phyloP scores from a whole-genome alignment of 805 yeast genomes.

The Starmerella apicola region DNA sequence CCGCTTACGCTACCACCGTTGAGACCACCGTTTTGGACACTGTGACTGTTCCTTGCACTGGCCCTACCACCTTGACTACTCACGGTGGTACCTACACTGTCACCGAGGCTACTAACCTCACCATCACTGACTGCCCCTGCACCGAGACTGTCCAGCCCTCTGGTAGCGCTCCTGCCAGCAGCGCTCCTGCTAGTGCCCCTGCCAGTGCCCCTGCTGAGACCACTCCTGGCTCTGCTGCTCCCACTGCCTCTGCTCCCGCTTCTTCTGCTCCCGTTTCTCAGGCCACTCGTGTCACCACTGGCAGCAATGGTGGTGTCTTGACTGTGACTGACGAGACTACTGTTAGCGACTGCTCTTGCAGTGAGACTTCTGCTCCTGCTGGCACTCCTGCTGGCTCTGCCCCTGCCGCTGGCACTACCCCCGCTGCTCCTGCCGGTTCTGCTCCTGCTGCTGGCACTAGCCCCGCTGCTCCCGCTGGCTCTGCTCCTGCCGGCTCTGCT shows the following conservation, averaged over 20 bases:
- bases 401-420: constrained; percentile 1
- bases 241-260: neutral
- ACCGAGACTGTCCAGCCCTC: constrained; percentile 11
- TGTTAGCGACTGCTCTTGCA: constrained; percentile 69
- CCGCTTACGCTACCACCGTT: neutral
- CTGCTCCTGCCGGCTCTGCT: constrained; percentile 5
- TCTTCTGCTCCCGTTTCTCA: neutral
- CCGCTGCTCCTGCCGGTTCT: constrained; percentile 6
- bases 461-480: constrained; percentile 6
- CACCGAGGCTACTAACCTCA: constrained; percentile 58
- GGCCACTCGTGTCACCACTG: constrained; percentile 3
- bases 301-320: neutral
- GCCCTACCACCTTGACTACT: constrained; percentile 45
- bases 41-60: constrained; percentile 45
- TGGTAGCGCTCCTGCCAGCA: constrained; percentile 4
- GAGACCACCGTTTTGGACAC: constrained; percentile 12
- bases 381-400: constrained; percentile 4
- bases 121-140: constrained; percentile 39
- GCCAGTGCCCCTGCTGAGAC: constrained; percentile 4
- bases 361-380: constrained; percentile 25
- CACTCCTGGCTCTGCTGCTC: neutral
- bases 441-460: constrained; percentile 11
- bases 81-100: constrained; percentile 56
- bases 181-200: constrained; percentile 1
- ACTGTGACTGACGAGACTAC: constrained; percentile 47